A percentile compares a stretch with the other conserved stretches of the same genome.
Evolutionary conservation across 1,284 basidiomycete species (phyloP).

Genomic region (Leccinum solheimii): DNA sequence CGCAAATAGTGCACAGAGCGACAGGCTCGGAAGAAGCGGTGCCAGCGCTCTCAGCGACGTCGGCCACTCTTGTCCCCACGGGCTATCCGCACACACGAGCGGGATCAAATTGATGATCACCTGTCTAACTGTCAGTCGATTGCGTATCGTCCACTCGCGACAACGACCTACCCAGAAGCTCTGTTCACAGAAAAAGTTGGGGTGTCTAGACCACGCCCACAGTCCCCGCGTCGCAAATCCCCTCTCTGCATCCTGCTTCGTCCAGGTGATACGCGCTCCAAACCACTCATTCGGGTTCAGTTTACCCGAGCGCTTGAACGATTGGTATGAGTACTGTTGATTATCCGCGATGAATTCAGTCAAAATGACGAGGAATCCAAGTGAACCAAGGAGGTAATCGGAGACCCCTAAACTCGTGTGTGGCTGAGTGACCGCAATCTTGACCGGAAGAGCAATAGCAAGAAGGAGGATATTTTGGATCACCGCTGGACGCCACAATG

Average conservation of each 20-base stretch:
- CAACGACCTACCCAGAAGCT: constrained; percentile 71
- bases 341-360: constrained; percentile 87
- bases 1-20: constrained; percentile 69
- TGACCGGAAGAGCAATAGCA: constrained; percentile 63
- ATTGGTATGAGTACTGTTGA: constrained; percentile 85
- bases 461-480: constrained; percentile 83
- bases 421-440: constrained; percentile 57
- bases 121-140: constrained; percentile 37
- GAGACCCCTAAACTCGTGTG: constrained; percentile 54
- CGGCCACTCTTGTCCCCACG: constrained; percentile 32
- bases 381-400: constrained; percentile 65
- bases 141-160: background rate
- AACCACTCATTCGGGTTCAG: constrained; percentile 59
- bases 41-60: constrained; percentile 34
- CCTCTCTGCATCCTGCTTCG: constrained; percentile 65
- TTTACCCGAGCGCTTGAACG: constrained; percentile 66
- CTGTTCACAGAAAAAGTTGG: constrained; percentile 91
- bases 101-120: constrained; percentile 69
- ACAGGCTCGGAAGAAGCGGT: constrained; percentile 53
- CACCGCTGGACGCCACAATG: constrained; percentile 43
- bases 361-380: constrained; percentile 60
- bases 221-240: constrained; percentile 87
- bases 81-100: constrained; percentile 49
- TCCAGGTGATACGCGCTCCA: constrained; percentile 63
- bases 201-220: constrained; percentile 87